These are phyloP conservation scores for Raphanus sativus DNA, from an alignment of 345 rosid genomes.

Conservation along the genomic window DNA sequence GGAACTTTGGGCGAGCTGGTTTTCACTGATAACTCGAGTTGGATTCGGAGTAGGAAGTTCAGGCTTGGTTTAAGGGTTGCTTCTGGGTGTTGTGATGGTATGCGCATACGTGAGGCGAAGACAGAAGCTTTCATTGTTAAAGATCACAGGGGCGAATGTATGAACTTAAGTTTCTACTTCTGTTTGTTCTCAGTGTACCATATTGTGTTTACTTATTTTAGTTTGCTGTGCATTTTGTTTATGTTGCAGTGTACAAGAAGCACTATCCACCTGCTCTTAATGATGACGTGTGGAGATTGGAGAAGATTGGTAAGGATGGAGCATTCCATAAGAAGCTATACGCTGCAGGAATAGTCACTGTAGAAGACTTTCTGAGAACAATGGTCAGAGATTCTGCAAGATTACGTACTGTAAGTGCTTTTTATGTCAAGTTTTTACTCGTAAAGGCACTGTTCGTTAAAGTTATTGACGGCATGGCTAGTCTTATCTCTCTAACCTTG, in stretches of 20 bases:
- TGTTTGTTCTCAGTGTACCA: not conserved
- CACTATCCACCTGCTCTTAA: conserved; percentile 88
- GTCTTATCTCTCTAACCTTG: conserved; percentile 21
- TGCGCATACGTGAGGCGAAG: conserved; percentile 91
- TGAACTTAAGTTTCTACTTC: conserved; percentile 9
- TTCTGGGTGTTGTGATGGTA: conserved; percentile 72
- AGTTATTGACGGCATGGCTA: conserved; percentile 27
- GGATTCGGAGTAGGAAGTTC: conserved; percentile 97
- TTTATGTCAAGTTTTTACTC: conserved; percentile 15
- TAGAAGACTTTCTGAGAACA: conserved; percentile 81
- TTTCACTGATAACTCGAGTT: conserved; percentile 96
- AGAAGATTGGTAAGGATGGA: conserved; percentile 98
- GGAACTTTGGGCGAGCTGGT: conserved; percentile 88
- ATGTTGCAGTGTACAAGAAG: conserved; percentile 88
- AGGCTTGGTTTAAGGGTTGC: conserved; percentile 85
- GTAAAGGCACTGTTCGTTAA: conserved; percentile 9
- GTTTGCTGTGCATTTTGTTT: conserved; percentile 9
- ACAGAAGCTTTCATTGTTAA: conserved; percentile 96
- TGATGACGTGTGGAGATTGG: conserved; percentile 98
- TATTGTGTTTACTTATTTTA: conserved; percentile 13
- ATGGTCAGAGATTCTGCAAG: conserved; percentile 69
- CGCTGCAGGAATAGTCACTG: conserved; percentile 45
- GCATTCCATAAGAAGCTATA: conserved; percentile 90
- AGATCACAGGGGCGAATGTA: conserved; percentile 98
- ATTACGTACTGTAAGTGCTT: conserved; percentile 71